These are phyloP conservation scores for Halteria grandinella DNA, from an alignment of 73 alveolate species.

Conservation along the genomic window DNA sequence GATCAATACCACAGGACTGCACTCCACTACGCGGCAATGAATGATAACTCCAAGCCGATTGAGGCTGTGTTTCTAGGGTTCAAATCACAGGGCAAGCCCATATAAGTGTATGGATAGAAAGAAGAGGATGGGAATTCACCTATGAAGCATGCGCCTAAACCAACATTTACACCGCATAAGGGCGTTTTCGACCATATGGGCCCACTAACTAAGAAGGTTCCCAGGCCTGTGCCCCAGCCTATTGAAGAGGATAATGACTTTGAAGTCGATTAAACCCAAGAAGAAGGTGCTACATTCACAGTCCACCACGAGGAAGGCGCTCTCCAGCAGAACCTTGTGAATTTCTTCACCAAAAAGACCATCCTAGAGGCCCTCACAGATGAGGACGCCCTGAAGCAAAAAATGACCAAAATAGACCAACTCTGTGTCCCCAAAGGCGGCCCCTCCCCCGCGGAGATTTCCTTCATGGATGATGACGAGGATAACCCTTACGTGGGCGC, in stretches of 20 bases:
- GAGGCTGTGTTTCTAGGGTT: slow-evolving; percentile 39
- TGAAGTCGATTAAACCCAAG: no score
- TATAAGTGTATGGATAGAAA: slow-evolving; percentile 14
- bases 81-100: slow-evolving; percentile 8
- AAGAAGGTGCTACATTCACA: no score
- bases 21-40: slow-evolving; percentile 58
- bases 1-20: slow-evolving; percentile 51
- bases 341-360: slow-evolving; percentile 22
- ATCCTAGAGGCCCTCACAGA: slow-evolving; percentile 21
- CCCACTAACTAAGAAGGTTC: no score
- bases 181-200: slow-evolving; percentile 27
- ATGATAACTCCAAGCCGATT: slow-evolving; percentile 38
- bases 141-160: slow-evolving; percentile 4
- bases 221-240: no score
- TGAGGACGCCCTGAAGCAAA: slow-evolving; percentile 17
- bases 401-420: slow-evolving; percentile 4
- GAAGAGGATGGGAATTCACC: slow-evolving; percentile 1
- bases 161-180: slow-evolving; percentile 39
- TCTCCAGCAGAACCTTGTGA: not conserved
- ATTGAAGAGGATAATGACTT: no score
- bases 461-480: not conserved
- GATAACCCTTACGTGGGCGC: slow-evolving; percentile 3
- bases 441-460: not conserved
- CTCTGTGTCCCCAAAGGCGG: not conserved
- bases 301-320: slow-evolving; percentile 25